Evolutionary conservation across 257 asterid genomes (phyloP), one percentile per base, ranked within the genome.

Genomic region (Echites panduratus): DNA sequence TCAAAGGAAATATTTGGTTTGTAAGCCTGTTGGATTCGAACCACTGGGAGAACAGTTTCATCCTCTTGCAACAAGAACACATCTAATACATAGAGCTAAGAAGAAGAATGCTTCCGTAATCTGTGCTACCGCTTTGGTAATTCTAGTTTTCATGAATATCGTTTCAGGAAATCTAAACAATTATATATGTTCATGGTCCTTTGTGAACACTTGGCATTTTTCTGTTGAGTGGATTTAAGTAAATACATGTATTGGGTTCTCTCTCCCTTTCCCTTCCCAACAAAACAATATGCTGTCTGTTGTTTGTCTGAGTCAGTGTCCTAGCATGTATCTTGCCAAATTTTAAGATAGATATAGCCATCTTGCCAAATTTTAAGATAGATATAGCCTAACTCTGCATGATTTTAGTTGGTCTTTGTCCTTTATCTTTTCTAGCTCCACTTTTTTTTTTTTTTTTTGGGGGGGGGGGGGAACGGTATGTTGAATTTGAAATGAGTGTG

Each of bases 81-180:
- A 26, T 40, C 49, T 78, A 48, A 50, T 41, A 17, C 38, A 9
- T 68, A 58, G 77, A 75, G 66, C 66, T 40, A 81, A 73, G 54
- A 74, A 38, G 73, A 80, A 79, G 66, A 84, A 56, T 71, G 63
- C 85, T 69, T 83, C 90, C 32, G 27, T 85, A 26, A 82, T 84
- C 69, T 87, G 92, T 80, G 72, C 85, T 77, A 85, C 90, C 78
- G 82, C 92, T 73, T 78, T 87, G 96, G 96, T 90, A 89, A 82
- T 74, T 54, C 57, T 57, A 45, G 38, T 54, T 78, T 66, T 11
- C 27, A 16, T 29, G 17, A 11, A 14, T 38, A 14, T 2, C 56
- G 64, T 73, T 17, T 4, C 54, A 43, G 66, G 27, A 59, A 7
- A 59, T 24, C n/a, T 59, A 35, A 29, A 6, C 2, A 0, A 22